phyloP scores from a whole-genome alignment of 441 rosid species.

The Daphne laureola region DNA sequence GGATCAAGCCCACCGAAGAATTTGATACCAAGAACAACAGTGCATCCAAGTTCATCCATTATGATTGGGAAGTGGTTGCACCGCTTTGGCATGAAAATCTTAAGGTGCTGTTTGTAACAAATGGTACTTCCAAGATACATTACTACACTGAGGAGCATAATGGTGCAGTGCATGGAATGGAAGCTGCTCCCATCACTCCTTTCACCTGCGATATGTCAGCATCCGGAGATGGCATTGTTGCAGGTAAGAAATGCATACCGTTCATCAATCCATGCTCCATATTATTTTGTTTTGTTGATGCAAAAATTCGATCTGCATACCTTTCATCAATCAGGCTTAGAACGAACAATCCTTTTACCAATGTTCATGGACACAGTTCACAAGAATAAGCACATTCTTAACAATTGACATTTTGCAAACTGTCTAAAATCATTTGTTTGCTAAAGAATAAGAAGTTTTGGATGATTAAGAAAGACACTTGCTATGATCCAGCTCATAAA shows the following conservation, averaged over 20 bases:
- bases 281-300: no score
- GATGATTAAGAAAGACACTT: no score
- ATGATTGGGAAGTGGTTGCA: conserved; percentile 48
- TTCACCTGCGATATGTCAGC: conserved; percentile 84
- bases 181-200: conserved; percentile 77
- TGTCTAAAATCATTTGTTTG: no score
- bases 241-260: conserved; percentile 34
- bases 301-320: no score
- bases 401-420: no score
- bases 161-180: conserved; percentile 77
- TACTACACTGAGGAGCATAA: conserved; percentile 73
- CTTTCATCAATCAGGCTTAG: no score
- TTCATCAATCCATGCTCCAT: no score
- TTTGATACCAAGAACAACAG: conserved; percentile 55
- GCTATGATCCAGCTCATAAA: no score
- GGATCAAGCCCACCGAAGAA: conserved; percentile 61
- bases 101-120: conserved; percentile 75
- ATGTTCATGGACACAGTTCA: no score
- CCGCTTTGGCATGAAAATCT: conserved; percentile 85
- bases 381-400: no score
- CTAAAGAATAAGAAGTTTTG: no score
- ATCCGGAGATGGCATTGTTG: conserved; percentile 89
- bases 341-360: no score
- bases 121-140: conserved; percentile 89
- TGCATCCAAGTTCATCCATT: conserved; percentile 58